Conservation (phyloP, 2,329 filamentous ascomycete species). For the Fusarium chuoi region DNA sequence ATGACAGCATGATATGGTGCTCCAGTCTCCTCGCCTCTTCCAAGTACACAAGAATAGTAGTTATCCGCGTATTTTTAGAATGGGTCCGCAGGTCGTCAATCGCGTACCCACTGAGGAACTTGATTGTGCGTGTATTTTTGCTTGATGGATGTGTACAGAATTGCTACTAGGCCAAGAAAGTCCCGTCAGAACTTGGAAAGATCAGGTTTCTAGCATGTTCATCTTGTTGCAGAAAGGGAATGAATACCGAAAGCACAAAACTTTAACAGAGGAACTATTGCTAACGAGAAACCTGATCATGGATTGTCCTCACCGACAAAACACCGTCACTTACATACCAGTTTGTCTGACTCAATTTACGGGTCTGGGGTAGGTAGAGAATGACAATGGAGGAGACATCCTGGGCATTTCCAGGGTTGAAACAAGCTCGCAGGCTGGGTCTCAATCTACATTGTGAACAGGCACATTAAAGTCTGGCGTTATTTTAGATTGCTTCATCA, state of each 20-base stretch:
- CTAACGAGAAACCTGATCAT: neutral
- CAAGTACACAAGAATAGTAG: slow-evolving; percentile 6
- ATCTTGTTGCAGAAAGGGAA: neutral
- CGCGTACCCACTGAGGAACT: slow-evolving; percentile 29
- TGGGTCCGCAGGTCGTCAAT: slow-evolving; percentile 32
- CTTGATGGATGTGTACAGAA: slow-evolving; percentile 28
- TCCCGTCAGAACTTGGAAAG: slow-evolving; percentile 21
- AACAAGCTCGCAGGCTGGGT: slow-evolving; percentile 37
- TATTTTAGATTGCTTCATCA: slow-evolving; percentile 18
- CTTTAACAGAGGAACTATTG: neutral
- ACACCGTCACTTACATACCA: slow-evolving; percentile 33
- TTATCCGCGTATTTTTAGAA: slow-evolving; percentile 44
- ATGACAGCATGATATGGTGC: slow-evolving; percentile 15
- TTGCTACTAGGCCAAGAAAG: neutral
- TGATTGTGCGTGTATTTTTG: slow-evolving; percentile 12
- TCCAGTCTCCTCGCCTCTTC: slow-evolving; percentile 15
- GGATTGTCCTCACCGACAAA: slow-evolving; percentile 29
- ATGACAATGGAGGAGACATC: slow-evolving; percentile 21
- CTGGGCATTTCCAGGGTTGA: slow-evolving; percentile 24
- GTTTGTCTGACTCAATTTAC: slow-evolving; percentile 34
- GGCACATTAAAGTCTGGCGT: neutral
- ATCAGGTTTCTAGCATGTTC: slow-evolving; percentile 14
- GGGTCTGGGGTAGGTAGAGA: slow-evolving; percentile 40
- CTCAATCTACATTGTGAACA: slow-evolving; percentile 10
- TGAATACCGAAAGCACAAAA: neutral